A percentile compares a stretch with the other conserved stretches of the same genome.
phyloP scores from a whole-genome alignment of 169 alveolate species.

The Theileria equi region DNA sequence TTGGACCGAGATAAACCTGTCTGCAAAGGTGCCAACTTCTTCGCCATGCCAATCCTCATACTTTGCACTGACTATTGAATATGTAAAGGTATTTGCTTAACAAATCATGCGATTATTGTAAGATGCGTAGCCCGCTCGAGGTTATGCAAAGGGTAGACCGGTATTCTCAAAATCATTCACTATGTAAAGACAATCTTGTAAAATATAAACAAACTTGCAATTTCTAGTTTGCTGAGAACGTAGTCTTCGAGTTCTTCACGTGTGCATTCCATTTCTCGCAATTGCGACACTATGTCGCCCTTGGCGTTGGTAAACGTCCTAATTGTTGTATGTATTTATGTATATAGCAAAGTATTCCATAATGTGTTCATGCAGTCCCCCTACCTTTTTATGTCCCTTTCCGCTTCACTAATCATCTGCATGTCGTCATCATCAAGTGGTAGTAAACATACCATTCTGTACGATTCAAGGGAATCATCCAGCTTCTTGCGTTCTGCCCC shows the following conservation, averaged over 20 bases:
- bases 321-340: not conserved
- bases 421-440: not conserved
- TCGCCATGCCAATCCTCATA: too few relatives aligned
- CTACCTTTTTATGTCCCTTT: conserved; percentile 2
- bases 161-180: conserved; percentile 38
- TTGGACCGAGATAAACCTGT: too few relatives aligned
- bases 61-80: too few relatives aligned
- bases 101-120: too few relatives aligned
- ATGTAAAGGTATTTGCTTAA: too few relatives aligned
- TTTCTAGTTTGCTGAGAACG: conserved; percentile 35
- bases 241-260: conserved; percentile 53
- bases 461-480: not conserved
- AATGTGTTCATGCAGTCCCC: not conserved
- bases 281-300: not conserved
- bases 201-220: conserved; percentile 12
- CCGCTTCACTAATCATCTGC: conserved; percentile 6
- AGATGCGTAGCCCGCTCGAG: too few relatives aligned
- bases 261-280: conserved; percentile 14
- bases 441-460: conserved; percentile 4
- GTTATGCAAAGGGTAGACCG: too few relatives aligned
- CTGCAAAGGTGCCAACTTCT: too few relatives aligned
- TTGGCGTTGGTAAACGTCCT: conserved; percentile 10
- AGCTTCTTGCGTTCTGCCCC: conserved; percentile 21
- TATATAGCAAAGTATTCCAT: not conserved
- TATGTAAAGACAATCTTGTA: not conserved